phyloP scores from a whole-genome alignment of 257 asterid species.

The Eustoma russellianum region DNA sequence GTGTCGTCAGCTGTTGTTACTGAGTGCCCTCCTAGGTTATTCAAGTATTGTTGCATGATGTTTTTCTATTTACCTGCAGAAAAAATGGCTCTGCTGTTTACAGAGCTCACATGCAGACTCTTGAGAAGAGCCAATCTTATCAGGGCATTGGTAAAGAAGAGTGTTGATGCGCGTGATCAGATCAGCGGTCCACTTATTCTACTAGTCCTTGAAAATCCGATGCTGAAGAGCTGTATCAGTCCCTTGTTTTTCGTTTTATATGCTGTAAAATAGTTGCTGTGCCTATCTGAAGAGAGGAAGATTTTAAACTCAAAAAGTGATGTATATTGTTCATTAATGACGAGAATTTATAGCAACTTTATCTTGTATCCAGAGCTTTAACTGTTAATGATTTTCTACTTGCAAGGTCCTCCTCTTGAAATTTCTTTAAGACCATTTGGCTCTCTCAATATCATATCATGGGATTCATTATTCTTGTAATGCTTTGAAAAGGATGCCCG shows the following conservation, averaged over 20 bases:
- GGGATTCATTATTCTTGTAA: no score
- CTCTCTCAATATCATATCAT: no score
- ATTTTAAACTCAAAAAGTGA: constrained; percentile 21
- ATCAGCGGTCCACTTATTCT: constrained; percentile 12
- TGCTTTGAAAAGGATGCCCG: no score
- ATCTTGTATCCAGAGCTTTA: no score
- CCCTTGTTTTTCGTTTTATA: constrained; percentile 39
- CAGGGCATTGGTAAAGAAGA: constrained; percentile 11
- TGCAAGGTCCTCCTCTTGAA: no score
- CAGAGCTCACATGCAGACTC: constrained; percentile 62
- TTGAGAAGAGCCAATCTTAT: constrained; percentile 27
- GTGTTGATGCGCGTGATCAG: constrained; percentile 30
- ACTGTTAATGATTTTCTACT: no score
- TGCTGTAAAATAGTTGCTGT: constrained; percentile 40
- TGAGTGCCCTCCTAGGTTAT: not conserved
- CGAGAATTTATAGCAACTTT: no score
- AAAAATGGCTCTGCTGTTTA: constrained; percentile 90
- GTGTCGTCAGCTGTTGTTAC: not conserved
- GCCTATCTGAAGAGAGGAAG: constrained; percentile 33
- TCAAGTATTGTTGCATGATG: constrained; percentile 1
- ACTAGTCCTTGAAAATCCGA: constrained; percentile 23
- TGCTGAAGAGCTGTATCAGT: constrained; percentile 32
- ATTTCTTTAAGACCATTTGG: no score
- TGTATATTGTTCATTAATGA: constrained; percentile 15
- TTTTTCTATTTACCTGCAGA: constrained; percentile 46